Evolutionary conservation across 2,329 filamentous ascomycete species (phyloP).

Genomic region (Fusarium staphyleae): DNA sequence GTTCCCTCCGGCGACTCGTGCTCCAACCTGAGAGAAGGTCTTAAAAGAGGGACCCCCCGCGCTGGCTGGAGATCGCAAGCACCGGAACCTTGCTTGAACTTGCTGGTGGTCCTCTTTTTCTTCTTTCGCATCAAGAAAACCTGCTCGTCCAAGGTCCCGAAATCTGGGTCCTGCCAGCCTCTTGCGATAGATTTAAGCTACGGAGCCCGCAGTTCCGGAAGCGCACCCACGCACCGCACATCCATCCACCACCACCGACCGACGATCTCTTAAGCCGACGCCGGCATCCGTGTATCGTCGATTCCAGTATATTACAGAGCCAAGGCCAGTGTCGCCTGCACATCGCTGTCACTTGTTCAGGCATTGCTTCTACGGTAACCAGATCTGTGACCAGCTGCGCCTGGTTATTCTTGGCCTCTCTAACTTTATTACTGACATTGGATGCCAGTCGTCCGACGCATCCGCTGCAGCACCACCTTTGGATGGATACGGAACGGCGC

Average conservation of each 20-base stretch:
- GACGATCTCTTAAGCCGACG: slow-evolving; percentile 25
- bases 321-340: slow-evolving; percentile 24
- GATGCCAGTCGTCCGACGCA: slow-evolving; percentile 41
- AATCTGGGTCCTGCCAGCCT: slow-evolving; percentile 35
- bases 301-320: slow-evolving; percentile 21
- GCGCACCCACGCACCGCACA: neutral
- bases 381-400: slow-evolving; percentile 25
- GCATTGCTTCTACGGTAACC: slow-evolving; percentile 21
- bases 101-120: slow-evolving; percentile 34
- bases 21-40: slow-evolving; percentile 8
- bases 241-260: slow-evolving; percentile 19
- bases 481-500: slow-evolving; percentile 36
- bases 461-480: slow-evolving; percentile 40
- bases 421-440: slow-evolving; percentile 6
- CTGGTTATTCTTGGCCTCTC: slow-evolving; percentile 32
- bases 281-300: slow-evolving; percentile 26
- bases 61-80: slow-evolving; percentile 24
- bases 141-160: slow-evolving; percentile 31
- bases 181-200: slow-evolving; percentile 33
- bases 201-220: slow-evolving; percentile 25
- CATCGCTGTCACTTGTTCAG: slow-evolving; percentile 23
- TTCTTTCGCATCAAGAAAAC: slow-evolving; percentile 28
- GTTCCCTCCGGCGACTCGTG: slow-evolving; percentile 14
- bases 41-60: slow-evolving; percentile 31
- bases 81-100: slow-evolving; percentile 30